These are phyloP conservation scores for Pyrenophora graminea DNA, from an alignment of 2,329 filamentous ascomycete genomes.

Conservation along the genomic window DNA sequence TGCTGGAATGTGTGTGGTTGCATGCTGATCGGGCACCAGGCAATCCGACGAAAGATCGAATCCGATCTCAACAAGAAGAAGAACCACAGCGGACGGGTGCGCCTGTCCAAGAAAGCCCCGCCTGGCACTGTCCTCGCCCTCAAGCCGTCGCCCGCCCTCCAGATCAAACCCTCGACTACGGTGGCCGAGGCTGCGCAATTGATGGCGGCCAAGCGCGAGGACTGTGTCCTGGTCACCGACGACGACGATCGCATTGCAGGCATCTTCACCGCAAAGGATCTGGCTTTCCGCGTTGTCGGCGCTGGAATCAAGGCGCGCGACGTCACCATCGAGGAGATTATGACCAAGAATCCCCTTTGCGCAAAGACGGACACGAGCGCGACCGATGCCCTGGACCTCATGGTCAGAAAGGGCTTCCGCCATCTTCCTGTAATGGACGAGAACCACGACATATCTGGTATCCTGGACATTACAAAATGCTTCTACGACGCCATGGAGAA, in stretches of 20 bases:
- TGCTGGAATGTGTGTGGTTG: slow-evolving; percentile 5
- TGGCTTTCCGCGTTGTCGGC: slow-evolving; percentile 95
- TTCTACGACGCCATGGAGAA: slow-evolving; percentile 99
- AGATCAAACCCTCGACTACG: slow-evolving; percentile 94
- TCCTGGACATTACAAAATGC: slow-evolving; percentile 98
- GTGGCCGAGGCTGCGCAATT: slow-evolving; percentile 96
- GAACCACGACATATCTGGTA: slow-evolving; percentile 98
- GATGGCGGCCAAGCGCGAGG: slow-evolving; percentile 98
- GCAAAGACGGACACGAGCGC: slow-evolving; percentile 97
- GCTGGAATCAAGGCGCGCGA: slow-evolving; percentile 84
- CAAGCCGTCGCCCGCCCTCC: slow-evolving; percentile 91
- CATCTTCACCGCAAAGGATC: slow-evolving; percentile 98
- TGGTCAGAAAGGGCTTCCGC: slow-evolving; percentile 97
- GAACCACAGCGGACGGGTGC: slow-evolving; percentile 74
- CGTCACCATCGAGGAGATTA: slow-evolving; percentile 95
- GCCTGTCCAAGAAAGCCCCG: slow-evolving; percentile 88
- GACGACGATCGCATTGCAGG: slow-evolving; percentile 97
- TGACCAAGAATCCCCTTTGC: slow-evolving; percentile 99
- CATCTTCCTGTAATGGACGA: slow-evolving; percentile 99
- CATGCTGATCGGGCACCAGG: slow-evolving; percentile 58
- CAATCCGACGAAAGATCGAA: slow-evolving; percentile 95
- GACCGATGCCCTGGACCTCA: slow-evolving; percentile 93
- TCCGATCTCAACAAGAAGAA: slow-evolving; percentile 98
- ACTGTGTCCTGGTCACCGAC: slow-evolving; percentile 96
- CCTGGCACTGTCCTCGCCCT: slow-evolving; percentile 94